phyloP scores from a whole-genome alignment of 345 rosid genomes.

The Gossypium longicalyx region DNA sequence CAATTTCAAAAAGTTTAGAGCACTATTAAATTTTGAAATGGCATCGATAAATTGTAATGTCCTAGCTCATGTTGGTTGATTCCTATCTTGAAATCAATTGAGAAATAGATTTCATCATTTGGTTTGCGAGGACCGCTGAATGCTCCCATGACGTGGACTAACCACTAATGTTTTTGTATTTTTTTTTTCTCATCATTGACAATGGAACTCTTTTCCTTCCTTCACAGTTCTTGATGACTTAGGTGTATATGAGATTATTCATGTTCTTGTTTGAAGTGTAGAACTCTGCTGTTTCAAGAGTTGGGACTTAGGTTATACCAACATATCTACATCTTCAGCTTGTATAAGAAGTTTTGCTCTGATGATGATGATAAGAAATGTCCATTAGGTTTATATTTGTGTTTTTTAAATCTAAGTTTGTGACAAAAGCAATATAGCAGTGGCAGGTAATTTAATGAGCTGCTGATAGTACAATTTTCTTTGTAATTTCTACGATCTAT shows the following conservation, averaged over 20 bases:
- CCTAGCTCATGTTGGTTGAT: background rate
- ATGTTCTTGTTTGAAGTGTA: background rate
- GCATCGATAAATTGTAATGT: background rate
- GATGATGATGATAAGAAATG: background rate
- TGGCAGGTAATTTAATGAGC: too few relatives aligned
- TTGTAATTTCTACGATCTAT: too few relatives aligned
- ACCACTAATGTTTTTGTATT: background rate
- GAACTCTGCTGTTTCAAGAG: background rate
- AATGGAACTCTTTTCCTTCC: too few relatives aligned
- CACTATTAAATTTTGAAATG: background rate
- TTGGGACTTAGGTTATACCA: background rate
- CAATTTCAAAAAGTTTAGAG: background rate
- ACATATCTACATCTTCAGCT: background rate
- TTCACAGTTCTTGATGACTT: background rate
- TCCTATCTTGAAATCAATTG: background rate
- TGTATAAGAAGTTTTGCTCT: background rate
- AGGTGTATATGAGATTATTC: background rate
- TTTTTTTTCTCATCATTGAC: too few relatives aligned
- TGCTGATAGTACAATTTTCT: too few relatives aligned
- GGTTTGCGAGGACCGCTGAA: background rate
- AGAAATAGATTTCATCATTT: background rate
- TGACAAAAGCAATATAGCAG: too few relatives aligned
- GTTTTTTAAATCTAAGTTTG: too few relatives aligned
- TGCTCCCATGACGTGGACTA: background rate
- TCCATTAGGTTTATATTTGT: background rate